These are phyloP conservation scores for Closterium sp. DNA, from an alignment of 139 green algal species.

Conservation along the genomic window DNA sequence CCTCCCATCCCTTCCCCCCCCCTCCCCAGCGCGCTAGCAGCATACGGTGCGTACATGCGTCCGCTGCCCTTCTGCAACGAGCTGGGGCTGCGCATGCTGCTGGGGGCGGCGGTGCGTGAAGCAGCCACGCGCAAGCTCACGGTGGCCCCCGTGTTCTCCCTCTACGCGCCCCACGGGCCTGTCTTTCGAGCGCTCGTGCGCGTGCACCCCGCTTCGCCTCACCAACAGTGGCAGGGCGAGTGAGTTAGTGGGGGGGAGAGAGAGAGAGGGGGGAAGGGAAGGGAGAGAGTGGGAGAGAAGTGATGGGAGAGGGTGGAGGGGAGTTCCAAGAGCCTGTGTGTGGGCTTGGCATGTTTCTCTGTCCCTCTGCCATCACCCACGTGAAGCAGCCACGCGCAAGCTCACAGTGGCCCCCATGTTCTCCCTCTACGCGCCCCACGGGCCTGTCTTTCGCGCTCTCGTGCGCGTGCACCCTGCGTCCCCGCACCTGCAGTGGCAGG, in stretches of 20 bases:
- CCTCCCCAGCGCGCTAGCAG: constrained; percentile 3
- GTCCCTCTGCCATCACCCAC: background rate
- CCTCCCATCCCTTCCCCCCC: background rate
- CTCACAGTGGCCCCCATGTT: constrained; percentile 47
- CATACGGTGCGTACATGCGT: constrained; percentile 34
- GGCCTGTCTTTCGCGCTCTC: constrained; percentile 54
- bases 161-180: constrained; percentile 52
- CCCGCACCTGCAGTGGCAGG: background rate
- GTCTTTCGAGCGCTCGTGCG: constrained; percentile 54
- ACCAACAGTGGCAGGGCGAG: constrained; percentile 13
- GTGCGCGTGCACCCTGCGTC: constrained; percentile 26
- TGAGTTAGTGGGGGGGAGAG: background rate
- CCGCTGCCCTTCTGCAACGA: constrained; percentile 50
- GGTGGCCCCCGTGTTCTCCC: constrained; percentile 49
- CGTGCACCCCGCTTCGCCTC: background rate
- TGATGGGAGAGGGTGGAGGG: background rate
- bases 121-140: constrained; percentile 5
- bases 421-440: constrained; percentile 50
- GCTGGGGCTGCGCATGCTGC: constrained; percentile 50
- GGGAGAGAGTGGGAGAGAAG: no score
- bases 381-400: constrained; percentile 6
- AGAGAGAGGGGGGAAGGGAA: no score
- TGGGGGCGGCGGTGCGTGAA: constrained; percentile 41
- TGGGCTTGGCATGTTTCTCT: background rate
- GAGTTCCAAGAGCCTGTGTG: background rate